Conservation (phyloP, 2,329 filamentous ascomycete genomes). For the Westerdykella aurantiaca region DNA sequence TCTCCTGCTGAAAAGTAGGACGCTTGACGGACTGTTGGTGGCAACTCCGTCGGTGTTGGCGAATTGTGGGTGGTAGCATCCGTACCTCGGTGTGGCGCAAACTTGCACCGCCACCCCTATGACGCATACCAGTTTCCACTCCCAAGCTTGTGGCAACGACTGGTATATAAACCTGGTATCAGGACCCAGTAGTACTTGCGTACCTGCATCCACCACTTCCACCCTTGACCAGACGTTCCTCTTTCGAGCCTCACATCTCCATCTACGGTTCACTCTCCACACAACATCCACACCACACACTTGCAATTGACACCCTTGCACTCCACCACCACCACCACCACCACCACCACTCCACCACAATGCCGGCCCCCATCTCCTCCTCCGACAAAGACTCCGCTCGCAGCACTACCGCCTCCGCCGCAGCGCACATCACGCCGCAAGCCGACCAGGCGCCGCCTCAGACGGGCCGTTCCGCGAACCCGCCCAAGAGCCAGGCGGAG, state of each 20-base stretch:
- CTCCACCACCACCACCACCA: background rate
- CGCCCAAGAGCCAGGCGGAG: constrained; percentile 22
- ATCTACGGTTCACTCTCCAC: background rate
- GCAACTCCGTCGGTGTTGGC: background rate
- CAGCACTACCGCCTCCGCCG: constrained; percentile 12
- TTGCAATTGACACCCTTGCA: too few species aligned
- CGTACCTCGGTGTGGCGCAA: background rate
- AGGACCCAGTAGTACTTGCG: background rate
- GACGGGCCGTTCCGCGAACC: constrained; percentile 22
- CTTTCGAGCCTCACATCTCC: background rate
- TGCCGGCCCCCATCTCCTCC: constrained; percentile 25
- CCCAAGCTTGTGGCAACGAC: background rate
- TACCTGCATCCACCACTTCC: background rate
- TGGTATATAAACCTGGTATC: constrained; percentile 1
- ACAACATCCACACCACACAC: too few species aligned
- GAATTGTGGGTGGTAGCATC: background rate
- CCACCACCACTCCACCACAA: constrained; percentile 6
- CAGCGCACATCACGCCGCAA: constrained; percentile 16
- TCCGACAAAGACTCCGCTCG: constrained; percentile 11
- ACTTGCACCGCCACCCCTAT: constrained; percentile 21
- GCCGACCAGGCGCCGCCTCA: constrained; percentile 20
- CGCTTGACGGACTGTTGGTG: background rate
- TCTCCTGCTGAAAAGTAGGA: background rate
- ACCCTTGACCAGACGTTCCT: background rate
- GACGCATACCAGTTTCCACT: constrained; percentile 8